Base-by-base conservation (phyloP, 1,284 basidiomycete species). In the Bjerkandera adusta region DNA sequence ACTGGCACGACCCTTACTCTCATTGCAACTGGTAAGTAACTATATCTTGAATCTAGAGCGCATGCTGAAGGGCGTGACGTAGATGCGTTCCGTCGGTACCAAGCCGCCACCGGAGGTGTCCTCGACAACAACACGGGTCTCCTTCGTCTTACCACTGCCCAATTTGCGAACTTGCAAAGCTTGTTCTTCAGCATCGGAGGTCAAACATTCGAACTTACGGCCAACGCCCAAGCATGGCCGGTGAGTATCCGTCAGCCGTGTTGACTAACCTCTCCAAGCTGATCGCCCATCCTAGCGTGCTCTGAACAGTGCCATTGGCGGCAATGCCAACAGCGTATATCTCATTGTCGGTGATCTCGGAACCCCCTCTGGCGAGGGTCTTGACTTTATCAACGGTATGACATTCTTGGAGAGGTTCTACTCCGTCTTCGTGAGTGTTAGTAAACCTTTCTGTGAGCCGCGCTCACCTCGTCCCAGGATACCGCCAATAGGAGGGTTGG, bases 151-250 rank as follows among this genome's bases (percentile, higher is more conserved):
- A 57, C 59, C 5, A 35, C 48, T 1, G 54, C 49, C 15, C 56
- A 62, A 39, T 57, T 73, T 55, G 51, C 43, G 16, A 55, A 53
- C 21, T 52, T 65, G 5, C 40, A 57, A 43, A 61, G 55, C 46
- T 50, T 65, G 36, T 57, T 55, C 57, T 62, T 65, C 53, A 50
- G 34, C 45, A 58, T 65, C 37, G 55, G 53, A 36, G 58, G 57
- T 25, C 51, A 50, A 37, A 50, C 42, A 35, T 73, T 69, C 52
- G 69, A 73, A 56, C 60, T 80, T 40, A 76, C 73, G 4, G 59
- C 76, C 2, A 76, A 80, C 48, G 78, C 77, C 3, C 79, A 81
- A 64, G 69, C 76, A 50, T 80, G 74, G 73, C 77, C 77, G 21
- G 73, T 76, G 47, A 48, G 68, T 18, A 58, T 70, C 12, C 26